A percentile compares a stretch with the other conserved stretches of the same genome.
These are phyloP conservation scores for Gigaspora rosea DNA, from an alignment of 192 early-diverging fungal genomes.

Conservation along the genomic window DNA sequence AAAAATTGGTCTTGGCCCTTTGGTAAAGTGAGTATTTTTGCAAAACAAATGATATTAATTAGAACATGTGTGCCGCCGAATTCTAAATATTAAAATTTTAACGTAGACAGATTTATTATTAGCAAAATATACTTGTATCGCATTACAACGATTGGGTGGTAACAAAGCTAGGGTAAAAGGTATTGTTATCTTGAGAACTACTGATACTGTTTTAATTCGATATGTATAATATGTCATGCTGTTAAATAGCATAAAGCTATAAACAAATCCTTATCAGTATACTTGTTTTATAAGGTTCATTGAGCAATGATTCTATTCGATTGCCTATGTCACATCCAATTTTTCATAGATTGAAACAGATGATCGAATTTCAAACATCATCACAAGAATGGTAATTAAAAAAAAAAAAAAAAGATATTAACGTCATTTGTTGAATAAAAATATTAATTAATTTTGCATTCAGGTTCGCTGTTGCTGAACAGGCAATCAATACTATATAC, in stretches of 20 bases:
- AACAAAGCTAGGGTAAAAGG: constrained; percentile 66
- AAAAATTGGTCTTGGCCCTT: constrained; percentile 81
- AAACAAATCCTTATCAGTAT: not conserved
- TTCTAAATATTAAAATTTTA: constrained; percentile 7
- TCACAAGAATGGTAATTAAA: constrained; percentile 55
- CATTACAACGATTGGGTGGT: constrained; percentile 80
- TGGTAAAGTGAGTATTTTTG: constrained; percentile 59
- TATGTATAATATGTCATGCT: no score
- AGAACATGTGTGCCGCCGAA: not conserved
- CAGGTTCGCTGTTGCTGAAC: constrained; percentile 93
- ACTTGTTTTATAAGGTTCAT: not conserved
- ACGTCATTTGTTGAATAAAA: constrained; percentile 4
- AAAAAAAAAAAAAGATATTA: not conserved
- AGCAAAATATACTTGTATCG: constrained; percentile 90
- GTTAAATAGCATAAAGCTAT: no score
- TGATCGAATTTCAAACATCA: constrained; percentile 50
- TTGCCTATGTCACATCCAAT: constrained; percentile 61
- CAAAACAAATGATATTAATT: not conserved
- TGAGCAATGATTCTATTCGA: constrained; percentile 38
- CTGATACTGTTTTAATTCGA: no score
- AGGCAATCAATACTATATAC: constrained; percentile 94
- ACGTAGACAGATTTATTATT: constrained; percentile 73
- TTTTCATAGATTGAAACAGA: constrained; percentile 47
- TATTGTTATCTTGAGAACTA: not conserved
- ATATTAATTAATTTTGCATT: constrained; percentile 15